Conservation (phyloP, 1,284 basidiomycete genomes). For the Garcileccinum viscosum region DNA sequence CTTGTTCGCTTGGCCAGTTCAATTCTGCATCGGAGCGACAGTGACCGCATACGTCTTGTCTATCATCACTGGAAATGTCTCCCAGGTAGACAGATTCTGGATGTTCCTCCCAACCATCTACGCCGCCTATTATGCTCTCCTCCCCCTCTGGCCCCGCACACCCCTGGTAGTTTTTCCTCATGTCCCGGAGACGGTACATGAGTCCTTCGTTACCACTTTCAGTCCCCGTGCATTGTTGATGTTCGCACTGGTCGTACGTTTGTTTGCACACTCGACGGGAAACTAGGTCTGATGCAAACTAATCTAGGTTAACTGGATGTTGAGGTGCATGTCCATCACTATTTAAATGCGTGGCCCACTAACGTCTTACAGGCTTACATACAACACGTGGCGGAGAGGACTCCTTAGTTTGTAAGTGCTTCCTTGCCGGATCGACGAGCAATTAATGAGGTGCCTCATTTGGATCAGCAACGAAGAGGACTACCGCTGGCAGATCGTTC, state of each 20-base stretch:
- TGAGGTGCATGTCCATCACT: slow-evolving; percentile 45
- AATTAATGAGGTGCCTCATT: neutral
- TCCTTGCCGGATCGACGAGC: neutral
- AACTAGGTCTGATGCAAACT: slow-evolving; percentile 14
- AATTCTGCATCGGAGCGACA: slow-evolving; percentile 61
- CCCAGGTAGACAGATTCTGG: slow-evolving; percentile 83
- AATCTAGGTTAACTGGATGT: slow-evolving; percentile 68
- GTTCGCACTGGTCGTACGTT: slow-evolving; percentile 64
- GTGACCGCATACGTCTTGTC: slow-evolving; percentile 60
- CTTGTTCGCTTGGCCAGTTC: slow-evolving; percentile 62
- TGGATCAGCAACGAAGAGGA: slow-evolving; percentile 75
- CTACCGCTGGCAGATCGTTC: slow-evolving; percentile 88
- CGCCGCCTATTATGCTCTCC: slow-evolving; percentile 73
- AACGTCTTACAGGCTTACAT: slow-evolving; percentile 62
- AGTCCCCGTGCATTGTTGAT: slow-evolving; percentile 77
- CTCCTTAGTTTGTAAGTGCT: slow-evolving; percentile 72
- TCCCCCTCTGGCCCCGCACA: slow-evolving; percentile 66
- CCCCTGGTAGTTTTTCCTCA: slow-evolving; percentile 57
- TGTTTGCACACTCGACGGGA: neutral
- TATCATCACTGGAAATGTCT: slow-evolving; percentile 79
- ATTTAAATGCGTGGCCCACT: neutral
- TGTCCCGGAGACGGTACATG: slow-evolving; percentile 55
- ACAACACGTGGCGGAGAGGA: slow-evolving; percentile 86
- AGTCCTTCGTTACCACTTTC: slow-evolving; percentile 51
- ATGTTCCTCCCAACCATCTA: slow-evolving; percentile 84